Conservation (phyloP, 1,284 basidiomycete genomes). For the Pterula multifida region DNA sequence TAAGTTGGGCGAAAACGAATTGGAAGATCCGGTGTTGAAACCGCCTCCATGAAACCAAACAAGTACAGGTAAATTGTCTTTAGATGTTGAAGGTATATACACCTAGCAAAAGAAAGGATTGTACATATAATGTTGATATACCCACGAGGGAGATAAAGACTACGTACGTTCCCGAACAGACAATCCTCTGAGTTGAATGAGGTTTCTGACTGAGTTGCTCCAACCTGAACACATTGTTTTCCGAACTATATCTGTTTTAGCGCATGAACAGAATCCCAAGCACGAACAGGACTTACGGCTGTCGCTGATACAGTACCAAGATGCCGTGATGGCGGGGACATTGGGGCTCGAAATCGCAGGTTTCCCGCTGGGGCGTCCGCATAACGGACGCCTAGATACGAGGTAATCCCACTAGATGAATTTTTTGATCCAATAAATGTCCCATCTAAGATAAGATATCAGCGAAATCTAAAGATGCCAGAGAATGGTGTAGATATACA, state of each 20-base stretch:
- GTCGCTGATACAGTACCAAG: conserved; percentile 24
- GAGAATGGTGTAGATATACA: not conserved
- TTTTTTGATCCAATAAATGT: conserved; percentile 22
- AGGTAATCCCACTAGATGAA: conserved; percentile 18
- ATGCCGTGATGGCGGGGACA: conserved; percentile 22
- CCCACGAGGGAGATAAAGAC: not conserved
- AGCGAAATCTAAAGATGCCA: not conserved
- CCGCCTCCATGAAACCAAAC: conserved; percentile 28
- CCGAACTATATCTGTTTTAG: conserved; percentile 20
- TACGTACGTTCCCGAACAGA: conserved; percentile 26
- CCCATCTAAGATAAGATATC: conserved; percentile 20
- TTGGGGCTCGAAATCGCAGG: conserved; percentile 25
- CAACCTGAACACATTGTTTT: not conserved
- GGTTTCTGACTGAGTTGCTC: conserved; percentile 14
- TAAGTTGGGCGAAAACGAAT: conserved; percentile 17
- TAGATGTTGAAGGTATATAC: conserved; percentile 18
- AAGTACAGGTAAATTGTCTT: conserved; percentile 19
- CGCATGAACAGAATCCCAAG: too few species aligned
- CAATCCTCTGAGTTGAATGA: conserved; percentile 22
- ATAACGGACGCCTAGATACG: conserved; percentile 24
- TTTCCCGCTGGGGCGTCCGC: conserved; percentile 25
- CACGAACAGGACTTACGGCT: conserved; percentile 17
- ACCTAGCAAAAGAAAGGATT: conserved; percentile 15
- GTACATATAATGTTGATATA: too few species aligned
- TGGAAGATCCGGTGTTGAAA: conserved; percentile 22